Conservation (phyloP, 495 filamentous ascomycete species). For the Tuber aestivum region DNA sequence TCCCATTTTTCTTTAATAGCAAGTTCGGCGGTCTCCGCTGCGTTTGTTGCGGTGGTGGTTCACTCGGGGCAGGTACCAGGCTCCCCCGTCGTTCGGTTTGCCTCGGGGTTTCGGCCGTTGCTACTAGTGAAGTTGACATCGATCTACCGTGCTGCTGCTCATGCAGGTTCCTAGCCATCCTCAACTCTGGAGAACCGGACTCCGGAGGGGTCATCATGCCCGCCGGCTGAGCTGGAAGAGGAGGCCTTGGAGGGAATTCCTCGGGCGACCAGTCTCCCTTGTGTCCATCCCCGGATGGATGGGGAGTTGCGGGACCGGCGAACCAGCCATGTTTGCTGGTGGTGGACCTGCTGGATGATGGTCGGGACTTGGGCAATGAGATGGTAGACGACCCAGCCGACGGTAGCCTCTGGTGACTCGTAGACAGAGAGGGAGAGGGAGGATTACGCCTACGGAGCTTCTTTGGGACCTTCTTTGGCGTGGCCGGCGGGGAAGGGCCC, state of each 20-base stretch:
- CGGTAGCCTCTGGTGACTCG: constrained; percentile 36
- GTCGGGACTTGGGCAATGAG: constrained; percentile 32
- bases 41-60: constrained; percentile 23
- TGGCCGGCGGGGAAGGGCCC: constrained; percentile 14
- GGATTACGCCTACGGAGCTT: constrained; percentile 41
- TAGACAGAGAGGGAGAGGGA: constrained; percentile 28
- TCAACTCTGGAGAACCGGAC: constrained; percentile 29
- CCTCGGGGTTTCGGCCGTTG: neutral
- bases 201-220: constrained; percentile 24
- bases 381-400: constrained; percentile 37
- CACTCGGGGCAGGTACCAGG: neutral
- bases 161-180: constrained; percentile 8
- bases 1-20: constrained; percentile 22
- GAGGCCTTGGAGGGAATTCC: constrained; percentile 23
- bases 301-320: constrained; percentile 18
- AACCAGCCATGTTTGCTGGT: constrained; percentile 25
- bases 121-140: constrained; percentile 14
- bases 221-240: constrained; percentile 11
- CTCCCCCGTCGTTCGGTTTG: neutral
- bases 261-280: constrained; percentile 19
- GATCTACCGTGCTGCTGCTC: constrained; percentile 16
- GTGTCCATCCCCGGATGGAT: constrained; percentile 16
- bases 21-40: constrained; percentile 15
- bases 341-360: constrained; percentile 32
- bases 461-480: constrained; percentile 26